Evolutionary conservation across 1,284 basidiomycete genomes (phyloP).

Genomic region (Trichosporon inkin): DNA sequence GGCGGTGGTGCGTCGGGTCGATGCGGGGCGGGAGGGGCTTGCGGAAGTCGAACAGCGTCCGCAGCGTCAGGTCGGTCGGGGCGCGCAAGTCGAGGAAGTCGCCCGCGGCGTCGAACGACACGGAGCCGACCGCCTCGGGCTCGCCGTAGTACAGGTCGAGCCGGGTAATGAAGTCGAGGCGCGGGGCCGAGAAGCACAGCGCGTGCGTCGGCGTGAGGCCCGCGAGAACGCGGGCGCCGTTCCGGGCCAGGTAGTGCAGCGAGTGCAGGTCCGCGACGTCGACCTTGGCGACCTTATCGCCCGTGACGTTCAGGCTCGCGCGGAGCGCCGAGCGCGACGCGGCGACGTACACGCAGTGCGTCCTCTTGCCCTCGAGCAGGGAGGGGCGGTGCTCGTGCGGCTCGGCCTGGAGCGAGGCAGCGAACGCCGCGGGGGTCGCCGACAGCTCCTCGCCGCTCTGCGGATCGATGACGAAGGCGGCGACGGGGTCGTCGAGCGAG

Average conservation of each 20-base stretch:
- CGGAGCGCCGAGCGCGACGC: constrained; percentile 43
- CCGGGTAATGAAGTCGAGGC: constrained; percentile 47
- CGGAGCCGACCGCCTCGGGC: constrained; percentile 33
- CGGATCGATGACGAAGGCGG: constrained; percentile 62
- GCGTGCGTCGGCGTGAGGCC: constrained; percentile 60
- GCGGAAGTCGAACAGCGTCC: constrained; percentile 51
- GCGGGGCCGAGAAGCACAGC: constrained; percentile 66
- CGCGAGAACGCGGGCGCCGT: constrained; percentile 60
- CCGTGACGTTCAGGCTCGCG: constrained; percentile 50
- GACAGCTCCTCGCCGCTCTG: constrained; percentile 56
- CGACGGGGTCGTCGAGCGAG: constrained; percentile 56
- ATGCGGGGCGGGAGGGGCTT: constrained; percentile 48
- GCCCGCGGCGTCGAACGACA: constrained; percentile 49
- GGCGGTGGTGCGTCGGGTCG: constrained; percentile 39
- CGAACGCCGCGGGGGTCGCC: constrained; percentile 24
- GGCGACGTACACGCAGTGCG: constrained; percentile 54
- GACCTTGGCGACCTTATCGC: constrained; percentile 49
- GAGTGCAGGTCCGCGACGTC: constrained; percentile 57
- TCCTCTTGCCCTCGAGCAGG: constrained; percentile 21
- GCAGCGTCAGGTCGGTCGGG: constrained; percentile 46
- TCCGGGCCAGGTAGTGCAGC: constrained; percentile 59
- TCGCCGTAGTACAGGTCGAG: constrained; percentile 41
- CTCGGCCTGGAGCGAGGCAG: constrained; percentile 22
- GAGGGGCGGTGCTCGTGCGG: neutral
- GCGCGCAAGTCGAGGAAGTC: constrained; percentile 48